These are phyloP conservation scores for Stagonosporopsis rhizophila DNA, from an alignment of 2,329 filamentous ascomycete species.

Conservation along the genomic window DNA sequence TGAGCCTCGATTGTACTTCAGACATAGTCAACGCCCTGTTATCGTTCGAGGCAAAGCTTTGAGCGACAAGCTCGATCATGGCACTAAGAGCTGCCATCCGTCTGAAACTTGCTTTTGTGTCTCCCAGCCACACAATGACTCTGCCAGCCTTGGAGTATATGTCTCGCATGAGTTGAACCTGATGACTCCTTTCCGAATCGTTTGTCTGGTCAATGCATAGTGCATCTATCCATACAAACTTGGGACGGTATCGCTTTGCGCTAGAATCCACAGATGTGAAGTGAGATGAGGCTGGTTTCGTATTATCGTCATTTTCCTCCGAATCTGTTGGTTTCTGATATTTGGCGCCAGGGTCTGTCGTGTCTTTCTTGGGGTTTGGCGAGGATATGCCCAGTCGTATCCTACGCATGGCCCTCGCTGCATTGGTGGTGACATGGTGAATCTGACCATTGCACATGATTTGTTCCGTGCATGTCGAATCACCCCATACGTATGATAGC, in stretches of 20 bases:
- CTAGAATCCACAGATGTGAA: not conserved
- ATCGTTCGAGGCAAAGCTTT: not conserved
- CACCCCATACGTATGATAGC: not conserved
- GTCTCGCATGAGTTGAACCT: not conserved
- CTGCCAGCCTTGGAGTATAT: not conserved
- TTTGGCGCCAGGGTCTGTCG: not conserved
- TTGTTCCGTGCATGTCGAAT: not conserved
- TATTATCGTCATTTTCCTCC: too few relatives aligned
- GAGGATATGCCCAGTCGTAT: not conserved
- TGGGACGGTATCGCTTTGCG: not conserved
- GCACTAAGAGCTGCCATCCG: not conserved
- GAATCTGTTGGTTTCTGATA: not conserved
- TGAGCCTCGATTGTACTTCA: not conserved
- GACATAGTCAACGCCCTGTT: not conserved
- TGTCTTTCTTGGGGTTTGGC: not conserved
- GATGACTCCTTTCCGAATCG: not conserved
- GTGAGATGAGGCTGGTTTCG: too few relatives aligned
- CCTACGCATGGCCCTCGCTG: not conserved
- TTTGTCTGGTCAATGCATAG: not conserved
- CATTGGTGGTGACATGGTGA: not conserved
- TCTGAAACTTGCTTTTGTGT: not conserved
- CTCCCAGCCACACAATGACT: not conserved
- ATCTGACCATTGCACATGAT: not conserved
- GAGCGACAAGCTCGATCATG: not conserved
- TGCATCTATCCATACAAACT: not conserved